Evolutionary conservation across 2,329 filamentous ascomycete genomes (phyloP).

Genomic region (Dactylellina sp.): DNA sequence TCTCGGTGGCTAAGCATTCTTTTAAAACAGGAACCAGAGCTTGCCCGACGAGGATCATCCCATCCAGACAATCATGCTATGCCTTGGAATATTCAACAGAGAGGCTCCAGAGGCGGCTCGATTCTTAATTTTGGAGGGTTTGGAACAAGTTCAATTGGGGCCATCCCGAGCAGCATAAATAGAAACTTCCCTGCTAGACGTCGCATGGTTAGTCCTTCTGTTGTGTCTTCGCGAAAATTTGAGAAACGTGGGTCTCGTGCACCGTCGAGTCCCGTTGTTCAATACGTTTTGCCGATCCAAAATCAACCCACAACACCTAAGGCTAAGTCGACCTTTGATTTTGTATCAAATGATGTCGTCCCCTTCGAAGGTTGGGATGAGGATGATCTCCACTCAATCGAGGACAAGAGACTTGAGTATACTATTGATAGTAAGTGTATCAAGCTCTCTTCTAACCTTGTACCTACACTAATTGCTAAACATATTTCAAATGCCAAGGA

Average conservation of each 20-base stretch:
- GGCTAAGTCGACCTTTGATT: neutral
- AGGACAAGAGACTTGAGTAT: slow-evolving; percentile 54
- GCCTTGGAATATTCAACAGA: slow-evolving; percentile 57
- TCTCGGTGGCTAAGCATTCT: neutral
- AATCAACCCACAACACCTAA: neutral
- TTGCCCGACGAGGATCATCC: slow-evolving; percentile 34
- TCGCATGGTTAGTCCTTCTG: slow-evolving; percentile 26
- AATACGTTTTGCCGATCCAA: slow-evolving; percentile 27
- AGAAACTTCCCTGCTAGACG: slow-evolving; percentile 22
- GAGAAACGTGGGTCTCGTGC: slow-evolving; percentile 40
- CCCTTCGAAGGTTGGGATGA: slow-evolving; percentile 50
- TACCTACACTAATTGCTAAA: slow-evolving; percentile 3
- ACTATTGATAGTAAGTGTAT: slow-evolving; percentile 51
- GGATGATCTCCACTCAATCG: neutral
- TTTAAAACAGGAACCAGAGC: slow-evolving; percentile 24
- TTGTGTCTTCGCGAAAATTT: slow-evolving; percentile 17
- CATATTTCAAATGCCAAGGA: neutral
- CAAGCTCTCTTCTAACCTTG: slow-evolving; percentile 1
- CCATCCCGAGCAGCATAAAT: slow-evolving; percentile 52
- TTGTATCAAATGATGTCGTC: slow-evolving; percentile 13
- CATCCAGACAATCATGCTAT: slow-evolving; percentile 18
- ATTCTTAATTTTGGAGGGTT: slow-evolving; percentile 57
- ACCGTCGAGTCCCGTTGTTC: slow-evolving; percentile 37
- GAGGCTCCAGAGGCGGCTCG: slow-evolving; percentile 49
- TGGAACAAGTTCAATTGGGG: slow-evolving; percentile 57